phyloP scores from a whole-genome alignment of 345 rosid species.

The Gynandropsis gynandra region DNA sequence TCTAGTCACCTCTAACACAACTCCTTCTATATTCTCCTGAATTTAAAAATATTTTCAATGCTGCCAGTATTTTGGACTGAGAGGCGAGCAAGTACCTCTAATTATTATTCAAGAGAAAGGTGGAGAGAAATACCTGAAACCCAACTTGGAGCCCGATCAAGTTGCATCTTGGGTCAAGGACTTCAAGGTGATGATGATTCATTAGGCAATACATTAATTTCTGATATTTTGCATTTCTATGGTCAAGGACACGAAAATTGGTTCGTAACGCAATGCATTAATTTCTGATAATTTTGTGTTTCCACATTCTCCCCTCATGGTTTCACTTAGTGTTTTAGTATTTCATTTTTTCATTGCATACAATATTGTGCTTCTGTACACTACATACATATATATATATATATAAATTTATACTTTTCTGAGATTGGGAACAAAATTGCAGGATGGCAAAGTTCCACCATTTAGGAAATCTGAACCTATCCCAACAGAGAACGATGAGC shows the following conservation, averaged over 20 bases:
- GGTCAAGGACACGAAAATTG: too few species aligned
- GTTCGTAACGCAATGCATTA: background rate
- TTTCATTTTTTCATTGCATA: background rate
- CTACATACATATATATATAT: background rate
- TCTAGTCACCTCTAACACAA: background rate
- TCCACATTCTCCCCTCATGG: too few species aligned
- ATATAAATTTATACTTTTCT: background rate
- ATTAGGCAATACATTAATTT: background rate
- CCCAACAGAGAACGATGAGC: background rate
- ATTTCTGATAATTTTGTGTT: too few species aligned
- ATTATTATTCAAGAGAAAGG: constrained; percentile 46
- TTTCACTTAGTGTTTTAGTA: too few species aligned
- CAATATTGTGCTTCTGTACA: background rate
- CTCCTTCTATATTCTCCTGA: too few species aligned
- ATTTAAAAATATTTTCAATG: constrained; percentile 5
- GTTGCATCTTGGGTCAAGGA: constrained; percentile 66
- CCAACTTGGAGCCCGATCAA: constrained; percentile 46
- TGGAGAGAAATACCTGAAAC: constrained; percentile 60
- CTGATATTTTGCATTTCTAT: background rate
- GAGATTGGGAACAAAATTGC: background rate
- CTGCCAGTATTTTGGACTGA: constrained; percentile 66
- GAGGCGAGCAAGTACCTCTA: constrained; percentile 62
- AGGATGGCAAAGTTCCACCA: background rate
- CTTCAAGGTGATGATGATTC: constrained; percentile 41
- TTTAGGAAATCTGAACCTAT: background rate